A percentile compares a stretch with the other conserved stretches of the same genome.
Evolutionary conservation across 306 rosid species (phyloP).

Genomic region (Corylus avellana): DNA sequence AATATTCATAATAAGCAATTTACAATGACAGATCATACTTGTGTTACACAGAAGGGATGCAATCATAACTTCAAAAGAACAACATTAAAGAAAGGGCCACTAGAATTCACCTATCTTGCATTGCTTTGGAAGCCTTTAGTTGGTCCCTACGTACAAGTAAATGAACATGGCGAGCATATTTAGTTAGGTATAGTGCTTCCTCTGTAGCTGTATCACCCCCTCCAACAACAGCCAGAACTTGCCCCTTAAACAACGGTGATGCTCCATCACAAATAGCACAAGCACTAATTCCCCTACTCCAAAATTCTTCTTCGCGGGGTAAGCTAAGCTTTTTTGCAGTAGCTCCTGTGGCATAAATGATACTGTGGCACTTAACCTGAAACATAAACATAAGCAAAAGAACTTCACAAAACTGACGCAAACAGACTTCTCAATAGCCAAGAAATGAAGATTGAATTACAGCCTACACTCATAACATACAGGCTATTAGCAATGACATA

Average conservation of each 20-base stretch:
- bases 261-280: slow-evolving; percentile 99
- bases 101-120: slow-evolving; percentile 90
- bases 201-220: slow-evolving; percentile 98
- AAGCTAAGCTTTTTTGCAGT: slow-evolving; percentile 81
- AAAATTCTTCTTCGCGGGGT: slow-evolving; percentile 95
- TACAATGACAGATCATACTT: slow-evolving; percentile 16
- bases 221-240: slow-evolving; percentile 92
- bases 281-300: slow-evolving; percentile 99
- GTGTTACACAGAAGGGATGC: slow-evolving; percentile 4
- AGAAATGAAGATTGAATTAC: background rate
- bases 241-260: slow-evolving; percentile 91
- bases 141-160: slow-evolving; percentile 85
- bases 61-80: slow-evolving; percentile 16
- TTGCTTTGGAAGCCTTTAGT: slow-evolving; percentile 90
- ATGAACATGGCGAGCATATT: slow-evolving; percentile 90
- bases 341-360: slow-evolving; percentile 90
- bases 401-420: slow-evolving; percentile 15
- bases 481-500: background rate
- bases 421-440: background rate
- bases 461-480: background rate
- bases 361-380: slow-evolving; percentile 80
- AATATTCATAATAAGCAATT: background rate
- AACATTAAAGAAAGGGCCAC: slow-evolving; percentile 28
- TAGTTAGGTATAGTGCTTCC: slow-evolving; percentile 88
- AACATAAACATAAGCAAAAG: slow-evolving; percentile 26